Base-by-base conservation (phyloP, 176 grass and related monocot genomes). In the Bromus sterilis region DNA sequence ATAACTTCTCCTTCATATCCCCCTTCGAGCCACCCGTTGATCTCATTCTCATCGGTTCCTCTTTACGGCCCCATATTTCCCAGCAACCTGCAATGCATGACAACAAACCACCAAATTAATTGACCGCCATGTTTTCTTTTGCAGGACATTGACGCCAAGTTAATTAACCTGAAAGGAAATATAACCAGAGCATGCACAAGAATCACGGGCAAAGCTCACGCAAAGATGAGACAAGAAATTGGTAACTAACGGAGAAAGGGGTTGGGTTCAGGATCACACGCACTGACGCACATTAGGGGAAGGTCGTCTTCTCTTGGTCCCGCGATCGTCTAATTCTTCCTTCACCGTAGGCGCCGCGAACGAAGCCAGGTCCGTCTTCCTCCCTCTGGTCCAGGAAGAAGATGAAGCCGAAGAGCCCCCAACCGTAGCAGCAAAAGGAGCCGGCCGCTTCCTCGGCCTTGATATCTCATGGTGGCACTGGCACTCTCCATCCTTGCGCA, bases 21-120 rank as follows among this genome's bases (percentile, higher is more conserved):
- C 48, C 18, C 18, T 53, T 3, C 2, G 18, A 0, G 48, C 48
- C 48, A 53, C 48, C 48, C 48, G 48, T 53, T 53, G 48, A 53
- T 53, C 48, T 21, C 48, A 7, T 53, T 77, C 25, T 72, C 42
- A 33, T 35, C 66, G 83, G 75, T 78, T 79, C 79, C 75, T 94
- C 75, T 86, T 82, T n/a, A 94, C 71, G 36, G 88, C 76, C 16
- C 95, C 95, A 4, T 98, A 98, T 42, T 90, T 94, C 44, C 90
- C 87, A n/a, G 87, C 75, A 29, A 79, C 84, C 92, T 98, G 86
- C 48, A 21, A 89, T 15, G 43, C n/a, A 71, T 8, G 34, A 37
- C 32, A 9, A 64, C 10, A 79, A 9, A 74, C 18, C 77, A 40
- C 62, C 55, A 40, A 80, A 78, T 18, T 67, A 67, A 51, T 10